phyloP scores from a whole-genome alignment of 139 green algal genomes.

The Chlamydomonas asymmetrica region DNA sequence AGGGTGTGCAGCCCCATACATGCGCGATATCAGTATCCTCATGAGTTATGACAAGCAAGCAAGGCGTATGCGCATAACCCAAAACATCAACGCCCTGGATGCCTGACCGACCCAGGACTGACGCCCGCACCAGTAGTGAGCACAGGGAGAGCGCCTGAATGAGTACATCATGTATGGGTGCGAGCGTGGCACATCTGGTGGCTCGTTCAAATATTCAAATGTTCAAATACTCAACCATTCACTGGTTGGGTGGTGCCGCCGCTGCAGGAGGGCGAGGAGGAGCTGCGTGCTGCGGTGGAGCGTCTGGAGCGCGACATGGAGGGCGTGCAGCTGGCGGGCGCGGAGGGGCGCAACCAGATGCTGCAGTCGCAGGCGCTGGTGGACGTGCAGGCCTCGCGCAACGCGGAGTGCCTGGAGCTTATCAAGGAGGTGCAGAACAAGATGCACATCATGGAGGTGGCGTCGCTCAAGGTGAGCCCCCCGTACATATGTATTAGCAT shows the following conservation, averaged over 20 bases:
- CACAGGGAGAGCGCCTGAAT: background rate
- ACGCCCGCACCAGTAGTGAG: background rate
- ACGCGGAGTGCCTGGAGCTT: slow-evolving; percentile 5
- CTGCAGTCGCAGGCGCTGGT: background rate
- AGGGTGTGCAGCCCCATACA: no score
- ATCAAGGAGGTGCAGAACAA: slow-evolving; percentile 26
- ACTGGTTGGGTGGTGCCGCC: background rate
- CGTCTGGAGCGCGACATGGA: slow-evolving; percentile 26
- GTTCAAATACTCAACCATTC: background rate
- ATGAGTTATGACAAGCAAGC: no score
- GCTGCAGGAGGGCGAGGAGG: slow-evolving; percentile 31
- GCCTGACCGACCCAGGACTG: no score
- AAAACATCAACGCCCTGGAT: background rate
- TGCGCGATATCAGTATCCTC: no score
- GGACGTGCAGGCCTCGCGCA: background rate
- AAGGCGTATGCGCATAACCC: no score
- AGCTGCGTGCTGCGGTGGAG: slow-evolving; percentile 23
- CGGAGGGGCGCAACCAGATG: slow-evolving; percentile 1
- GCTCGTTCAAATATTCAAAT: background rate
- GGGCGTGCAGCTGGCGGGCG: slow-evolving; percentile 2
- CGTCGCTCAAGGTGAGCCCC: background rate
- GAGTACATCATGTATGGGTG: background rate
- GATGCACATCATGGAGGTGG: slow-evolving; percentile 24
- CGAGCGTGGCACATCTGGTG: background rate
- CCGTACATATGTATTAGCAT: background rate